phyloP scores from a whole-genome alignment of 1,284 basidiomycete species.

The Naganishia cerealis region DNA sequence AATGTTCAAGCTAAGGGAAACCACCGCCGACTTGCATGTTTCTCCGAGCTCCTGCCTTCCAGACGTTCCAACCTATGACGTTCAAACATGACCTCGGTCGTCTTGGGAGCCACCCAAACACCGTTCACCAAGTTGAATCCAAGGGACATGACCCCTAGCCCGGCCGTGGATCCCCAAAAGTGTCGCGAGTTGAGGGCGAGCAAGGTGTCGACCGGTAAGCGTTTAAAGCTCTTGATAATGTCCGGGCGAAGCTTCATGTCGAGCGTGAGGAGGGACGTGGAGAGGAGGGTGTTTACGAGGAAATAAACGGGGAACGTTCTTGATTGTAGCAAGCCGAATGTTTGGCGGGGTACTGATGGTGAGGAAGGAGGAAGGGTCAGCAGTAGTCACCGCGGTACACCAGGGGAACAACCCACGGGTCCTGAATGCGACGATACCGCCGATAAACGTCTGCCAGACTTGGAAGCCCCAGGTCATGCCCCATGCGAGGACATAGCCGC shows the following conservation, averaged over 20 bases:
- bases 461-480: constrained; percentile 49
- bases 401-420: constrained; percentile 42
- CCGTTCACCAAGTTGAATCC: constrained; percentile 58
- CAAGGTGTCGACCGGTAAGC: constrained; percentile 52
- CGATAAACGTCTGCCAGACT: constrained; percentile 45
- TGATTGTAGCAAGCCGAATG: constrained; percentile 74
- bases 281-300: constrained; percentile 61
- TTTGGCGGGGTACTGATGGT: constrained; percentile 60
- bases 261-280: constrained; percentile 61
- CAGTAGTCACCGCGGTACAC: not conserved
- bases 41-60: constrained; percentile 67
- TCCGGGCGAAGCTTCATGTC: constrained; percentile 62
- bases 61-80: constrained; percentile 70
- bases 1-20: not conserved
- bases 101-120: constrained; percentile 48
- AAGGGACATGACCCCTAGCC: constrained; percentile 59
- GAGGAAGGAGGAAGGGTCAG: not conserved
- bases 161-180: constrained; percentile 61
- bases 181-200: constrained; percentile 56
- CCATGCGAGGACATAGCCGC: constrained; percentile 54
- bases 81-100: constrained; percentile 63
- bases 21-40: constrained; percentile 58
- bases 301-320: constrained; percentile 75
- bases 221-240: constrained; percentile 61
- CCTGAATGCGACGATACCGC: constrained; percentile 30